phyloP scores from a whole-genome alignment of 2,329 filamentous ascomycete genomes.

The Hymenoscyphus linearis region DNA sequence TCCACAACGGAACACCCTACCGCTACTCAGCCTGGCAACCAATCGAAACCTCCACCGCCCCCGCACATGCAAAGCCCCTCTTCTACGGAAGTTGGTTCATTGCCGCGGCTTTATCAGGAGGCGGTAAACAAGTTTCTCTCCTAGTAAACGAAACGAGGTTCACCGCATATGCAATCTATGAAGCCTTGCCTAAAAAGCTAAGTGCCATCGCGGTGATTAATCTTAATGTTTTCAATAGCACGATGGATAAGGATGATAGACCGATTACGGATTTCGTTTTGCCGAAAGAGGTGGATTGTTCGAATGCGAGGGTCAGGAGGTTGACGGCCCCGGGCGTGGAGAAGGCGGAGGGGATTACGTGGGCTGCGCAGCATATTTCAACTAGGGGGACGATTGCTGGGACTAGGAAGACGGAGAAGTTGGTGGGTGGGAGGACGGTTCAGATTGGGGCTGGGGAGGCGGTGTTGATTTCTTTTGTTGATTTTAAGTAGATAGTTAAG shows the following conservation, averaged over 20 bases:
- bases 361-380: slow-evolving; percentile 13
- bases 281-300: slow-evolving; percentile 18
- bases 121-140: not conserved
- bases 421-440: not conserved
- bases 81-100: not conserved
- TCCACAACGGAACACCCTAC: slow-evolving; percentile 22
- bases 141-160: not conserved
- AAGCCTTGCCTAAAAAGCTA: not conserved
- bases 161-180: not conserved
- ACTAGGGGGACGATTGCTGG: slow-evolving; percentile 2
- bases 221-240: not conserved
- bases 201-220: not conserved
- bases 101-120: not conserved
- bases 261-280: not conserved
- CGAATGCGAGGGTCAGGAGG: slow-evolving; percentile 14
- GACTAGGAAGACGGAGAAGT: slow-evolving; percentile 4
- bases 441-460: slow-evolving; percentile 11
- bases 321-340: slow-evolving; percentile 15
- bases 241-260: not conserved
- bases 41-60: slow-evolving; percentile 11
- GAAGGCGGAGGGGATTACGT: slow-evolving; percentile 12
- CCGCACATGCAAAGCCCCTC: slow-evolving; percentile 7
- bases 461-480: not conserved
- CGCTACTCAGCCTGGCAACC: slow-evolving; percentile 27
- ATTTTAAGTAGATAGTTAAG: not conserved